Conservation (phyloP, 805 yeast species). For the Yarrowia sp. region DNA sequence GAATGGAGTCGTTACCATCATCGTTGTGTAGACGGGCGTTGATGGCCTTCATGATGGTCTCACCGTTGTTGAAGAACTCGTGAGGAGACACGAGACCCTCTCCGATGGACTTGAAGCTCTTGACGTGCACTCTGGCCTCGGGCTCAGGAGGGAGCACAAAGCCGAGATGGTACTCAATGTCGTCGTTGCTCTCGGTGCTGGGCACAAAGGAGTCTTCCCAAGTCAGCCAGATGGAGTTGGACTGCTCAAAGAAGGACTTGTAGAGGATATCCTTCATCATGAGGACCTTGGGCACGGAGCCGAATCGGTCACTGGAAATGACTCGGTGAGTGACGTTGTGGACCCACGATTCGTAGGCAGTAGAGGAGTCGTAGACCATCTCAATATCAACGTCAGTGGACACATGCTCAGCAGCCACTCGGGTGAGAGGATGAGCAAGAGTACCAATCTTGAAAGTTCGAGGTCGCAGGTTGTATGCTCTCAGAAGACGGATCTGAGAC, state of each 20-base stretch:
- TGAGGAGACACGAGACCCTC: constrained; percentile 10
- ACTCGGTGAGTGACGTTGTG: constrained; percentile 10
- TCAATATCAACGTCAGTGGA: not conserved
- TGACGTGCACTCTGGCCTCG: not conserved
- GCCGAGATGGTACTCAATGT: constrained; percentile 21
- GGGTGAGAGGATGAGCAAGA: constrained; percentile 17
- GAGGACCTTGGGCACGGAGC: constrained; percentile 5
- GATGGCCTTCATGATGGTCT: constrained; percentile 2
- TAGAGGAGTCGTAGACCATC: constrained; percentile 16
- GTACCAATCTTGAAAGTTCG: constrained; percentile 23
- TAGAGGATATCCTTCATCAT: constrained; percentile 22
- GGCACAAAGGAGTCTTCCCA: constrained; percentile 9
- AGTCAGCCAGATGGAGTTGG: constrained; percentile 20
- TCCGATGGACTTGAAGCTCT: constrained; percentile 15
- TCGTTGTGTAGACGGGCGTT: not conserved
- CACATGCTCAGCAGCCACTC: constrained; percentile 7
- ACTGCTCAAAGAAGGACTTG: constrained; percentile 18
- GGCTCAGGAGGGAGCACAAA: constrained; percentile 7
- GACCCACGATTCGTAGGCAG: constrained; percentile 19
- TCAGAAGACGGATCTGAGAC: not conserved
- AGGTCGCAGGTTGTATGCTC: constrained; percentile 22
- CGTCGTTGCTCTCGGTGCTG: not conserved
- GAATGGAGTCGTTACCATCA: constrained; percentile 14
- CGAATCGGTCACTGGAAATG: constrained; percentile 6
- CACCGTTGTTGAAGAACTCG: constrained; percentile 8